Conservation (phyloP, 2,329 filamentous ascomycete genomes). For the Endoconidiophora laricicola region DNA sequence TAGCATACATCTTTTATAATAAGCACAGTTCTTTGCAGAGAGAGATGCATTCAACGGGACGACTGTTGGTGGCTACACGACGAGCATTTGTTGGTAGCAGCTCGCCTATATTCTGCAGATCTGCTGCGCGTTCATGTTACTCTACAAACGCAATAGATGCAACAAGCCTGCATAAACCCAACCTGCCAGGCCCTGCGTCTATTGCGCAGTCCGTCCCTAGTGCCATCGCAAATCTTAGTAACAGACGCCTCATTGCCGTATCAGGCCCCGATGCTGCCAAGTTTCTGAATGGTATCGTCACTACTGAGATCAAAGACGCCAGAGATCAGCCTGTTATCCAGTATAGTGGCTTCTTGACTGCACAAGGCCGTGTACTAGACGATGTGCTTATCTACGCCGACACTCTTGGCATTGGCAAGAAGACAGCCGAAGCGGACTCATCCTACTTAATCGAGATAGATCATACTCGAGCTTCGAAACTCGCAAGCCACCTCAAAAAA, state of each 20-base stretch:
- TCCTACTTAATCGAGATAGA: constrained; percentile 67
- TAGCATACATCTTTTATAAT: too few species aligned
- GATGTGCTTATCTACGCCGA: constrained; percentile 77
- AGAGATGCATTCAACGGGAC: too few species aligned
- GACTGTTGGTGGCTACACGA: too few species aligned
- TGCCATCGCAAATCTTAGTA: not conserved
- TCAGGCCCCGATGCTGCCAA: constrained; percentile 63
- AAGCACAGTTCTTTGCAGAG: too few species aligned
- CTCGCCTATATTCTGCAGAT: too few species aligned
- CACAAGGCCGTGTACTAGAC: constrained; percentile 66
- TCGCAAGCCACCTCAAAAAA: constrained; percentile 60
- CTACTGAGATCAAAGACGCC: constrained; percentile 40
- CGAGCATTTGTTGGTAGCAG: too few species aligned
- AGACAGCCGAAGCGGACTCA: constrained; percentile 13
- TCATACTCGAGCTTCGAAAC: constrained; percentile 39
- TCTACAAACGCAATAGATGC: too few species aligned
- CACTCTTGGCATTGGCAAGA: constrained; percentile 13
- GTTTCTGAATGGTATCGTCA: constrained; percentile 80
- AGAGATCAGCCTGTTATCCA: constrained; percentile 33
- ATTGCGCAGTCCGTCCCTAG: not conserved
- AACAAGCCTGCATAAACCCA: too few species aligned
- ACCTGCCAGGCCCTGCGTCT: too few species aligned
- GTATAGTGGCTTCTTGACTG: constrained; percentile 76
- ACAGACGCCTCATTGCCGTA: constrained; percentile 60
- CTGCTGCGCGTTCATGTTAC: too few species aligned